Base-by-base conservation (phyloP, 164 flowering plant genomes). In the Sextonia rubra region DNA sequence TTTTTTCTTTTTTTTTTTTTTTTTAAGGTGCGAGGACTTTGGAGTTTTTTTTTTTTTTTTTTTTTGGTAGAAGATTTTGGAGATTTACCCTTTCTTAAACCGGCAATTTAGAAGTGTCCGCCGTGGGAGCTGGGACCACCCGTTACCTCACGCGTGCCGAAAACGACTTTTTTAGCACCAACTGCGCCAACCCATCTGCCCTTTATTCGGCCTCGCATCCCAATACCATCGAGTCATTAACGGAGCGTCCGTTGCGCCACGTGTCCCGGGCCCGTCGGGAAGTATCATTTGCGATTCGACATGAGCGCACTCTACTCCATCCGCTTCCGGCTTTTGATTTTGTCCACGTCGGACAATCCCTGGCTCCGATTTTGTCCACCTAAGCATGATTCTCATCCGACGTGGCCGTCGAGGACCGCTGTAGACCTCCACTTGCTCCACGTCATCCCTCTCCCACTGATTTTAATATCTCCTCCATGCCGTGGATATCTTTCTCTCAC, bases 391-490 rank as follows among this genome's bases (percentile, higher is more conserved):
- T 27, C 2, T 6, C 18, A 47, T 58, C 71, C 61, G 7, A 47
- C 72, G 76, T 69, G 71, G 66, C 71, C 18, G 2, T 25, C 1
- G 15, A 1, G 3, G 60, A 47, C 11, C 58, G 17, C 66, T 73
- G 29, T 62, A 60, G 63, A 30, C 79, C 84, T 73, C 80, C 77
- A 75, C 47, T 73, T 77, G 60, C 52, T 73, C 82, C 80, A 79
- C 78, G 71, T 79, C 82, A 56, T n/a, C 68, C 22, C 17, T 71
- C 2, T 47, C 22, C 24, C 24, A 26, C 27, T 18, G 49, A 64
- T 69, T 32, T 60, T 69, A 77, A 77, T 75, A 75, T 77, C 76
- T 77, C 27, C 17, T 25, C 67, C 49, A 66, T 12, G 20, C 3
- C 65, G 47, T 29, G 27, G 63, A 67, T 44, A 37, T 79, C 64